These are phyloP conservation scores for Metarhizium rileyi DNA, from an alignment of 2,329 filamentous ascomycete genomes.

Conservation along the genomic window DNA sequence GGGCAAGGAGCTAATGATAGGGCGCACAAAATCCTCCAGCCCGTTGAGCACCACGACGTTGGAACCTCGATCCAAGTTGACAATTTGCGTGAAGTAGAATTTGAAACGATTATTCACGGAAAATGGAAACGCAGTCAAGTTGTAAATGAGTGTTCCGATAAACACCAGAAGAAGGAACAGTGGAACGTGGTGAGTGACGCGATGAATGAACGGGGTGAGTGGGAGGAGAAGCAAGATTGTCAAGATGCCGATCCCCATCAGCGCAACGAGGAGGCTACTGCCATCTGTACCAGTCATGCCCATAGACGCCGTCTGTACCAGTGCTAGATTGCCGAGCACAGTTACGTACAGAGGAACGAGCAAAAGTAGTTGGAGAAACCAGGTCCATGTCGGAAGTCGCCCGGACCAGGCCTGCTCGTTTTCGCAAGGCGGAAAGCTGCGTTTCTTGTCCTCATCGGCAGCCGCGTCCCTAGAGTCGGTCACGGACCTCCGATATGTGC, in stretches of 20 bases:
- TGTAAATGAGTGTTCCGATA: conserved; percentile 70
- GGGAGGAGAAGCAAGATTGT: conserved; percentile 67
- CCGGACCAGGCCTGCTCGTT: conserved; percentile 82
- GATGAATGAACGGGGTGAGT: conserved; percentile 74
- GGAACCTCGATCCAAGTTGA: conserved; percentile 65
- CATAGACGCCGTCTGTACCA: conserved; percentile 62
- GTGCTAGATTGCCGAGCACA: conserved; percentile 63
- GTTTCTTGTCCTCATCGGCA: conserved; percentile 12
- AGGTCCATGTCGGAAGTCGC: conserved; percentile 70
- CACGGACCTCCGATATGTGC: conserved; percentile 43
- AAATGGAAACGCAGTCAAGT: conserved; percentile 81
- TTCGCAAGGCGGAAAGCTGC: conserved; percentile 39
- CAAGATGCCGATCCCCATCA: conserved; percentile 58
- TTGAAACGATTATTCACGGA: conserved; percentile 72
- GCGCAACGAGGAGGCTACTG: conserved; percentile 58
- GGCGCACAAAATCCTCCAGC: conserved; percentile 54
- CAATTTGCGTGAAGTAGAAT: conserved; percentile 72
- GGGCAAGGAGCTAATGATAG: conserved; percentile 60
- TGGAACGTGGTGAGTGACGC: conserved; percentile 75
- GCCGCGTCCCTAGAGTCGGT: conserved; percentile 14
- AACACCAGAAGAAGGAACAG: conserved; percentile 66
- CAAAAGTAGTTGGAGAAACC: conserved; percentile 77
- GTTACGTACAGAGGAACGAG: conserved; percentile 70
- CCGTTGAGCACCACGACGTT: conserved; percentile 63
- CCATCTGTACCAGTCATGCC: conserved; percentile 82